Evolutionary conservation across 1,284 basidiomycete genomes (phyloP).

Genomic region (Fistulina hepatica): DNA sequence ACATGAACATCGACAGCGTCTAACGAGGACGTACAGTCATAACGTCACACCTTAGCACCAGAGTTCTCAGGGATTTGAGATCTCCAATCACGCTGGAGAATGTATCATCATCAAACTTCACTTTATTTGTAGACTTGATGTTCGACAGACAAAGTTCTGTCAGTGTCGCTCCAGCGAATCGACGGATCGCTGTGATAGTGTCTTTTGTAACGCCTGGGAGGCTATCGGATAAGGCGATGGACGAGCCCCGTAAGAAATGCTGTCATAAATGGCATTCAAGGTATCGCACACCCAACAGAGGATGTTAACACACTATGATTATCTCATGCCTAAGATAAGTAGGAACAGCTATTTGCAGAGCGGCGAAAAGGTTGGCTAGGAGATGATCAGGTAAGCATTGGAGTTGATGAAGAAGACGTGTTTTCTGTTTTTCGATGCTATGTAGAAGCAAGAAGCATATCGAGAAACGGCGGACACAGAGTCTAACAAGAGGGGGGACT

Average conservation of each 20-base stretch:
- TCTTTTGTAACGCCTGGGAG: slow-evolving; percentile 40
- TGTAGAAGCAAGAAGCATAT: slow-evolving; percentile 31
- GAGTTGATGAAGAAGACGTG: slow-evolving; percentile 29
- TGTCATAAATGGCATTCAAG: slow-evolving; percentile 17
- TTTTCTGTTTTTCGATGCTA: slow-evolving; percentile 29
- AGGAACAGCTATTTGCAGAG: slow-evolving; percentile 38
- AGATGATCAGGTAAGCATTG: slow-evolving; percentile 41
- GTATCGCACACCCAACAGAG: not conserved
- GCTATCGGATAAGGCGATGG: slow-evolving; percentile 37
- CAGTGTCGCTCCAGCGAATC: slow-evolving; percentile 7
- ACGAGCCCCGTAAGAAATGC: slow-evolving; percentile 50
- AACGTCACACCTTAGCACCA: slow-evolving; percentile 41
- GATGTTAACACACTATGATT: slow-evolving; percentile 35
- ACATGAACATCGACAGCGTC: slow-evolving; percentile 3
- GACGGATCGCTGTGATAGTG: too few relatives aligned
- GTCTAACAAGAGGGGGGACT: slow-evolving; percentile 33
- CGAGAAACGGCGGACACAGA: slow-evolving; percentile 44
- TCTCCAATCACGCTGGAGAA: slow-evolving; percentile 39
- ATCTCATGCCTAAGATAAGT: slow-evolving; percentile 40
- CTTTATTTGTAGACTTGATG: slow-evolving; percentile 40
- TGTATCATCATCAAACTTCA: slow-evolving; percentile 38
- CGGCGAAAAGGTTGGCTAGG: slow-evolving; percentile 38
- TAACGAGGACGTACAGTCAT: slow-evolving; percentile 3
- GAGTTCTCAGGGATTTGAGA: slow-evolving; percentile 33
- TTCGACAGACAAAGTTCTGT: slow-evolving; percentile 35